phyloP scores from a whole-genome alignment of 371 early-diverging fungal species.

The Mucor sp. region DNA sequence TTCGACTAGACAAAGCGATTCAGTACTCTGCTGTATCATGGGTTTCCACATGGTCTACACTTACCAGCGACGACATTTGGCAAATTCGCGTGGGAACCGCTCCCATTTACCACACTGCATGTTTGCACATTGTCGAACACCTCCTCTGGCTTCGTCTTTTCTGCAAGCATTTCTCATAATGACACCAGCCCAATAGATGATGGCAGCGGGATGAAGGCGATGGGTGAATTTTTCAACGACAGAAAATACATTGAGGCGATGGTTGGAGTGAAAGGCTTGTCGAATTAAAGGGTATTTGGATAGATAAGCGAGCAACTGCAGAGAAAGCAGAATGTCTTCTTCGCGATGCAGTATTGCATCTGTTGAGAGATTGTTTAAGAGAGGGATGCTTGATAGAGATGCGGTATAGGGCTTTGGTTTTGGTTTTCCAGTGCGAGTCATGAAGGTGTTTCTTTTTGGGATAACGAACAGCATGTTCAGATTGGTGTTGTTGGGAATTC shows the following conservation, averaged over 20 bases:
- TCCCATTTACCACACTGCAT: slow-evolving; percentile 81
- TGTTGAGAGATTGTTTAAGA: slow-evolving; percentile 34
- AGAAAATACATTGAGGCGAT: slow-evolving; percentile 68
- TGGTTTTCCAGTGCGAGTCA: slow-evolving; percentile 20
- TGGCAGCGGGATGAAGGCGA: slow-evolving; percentile 65
- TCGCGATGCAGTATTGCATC: slow-evolving; percentile 70
- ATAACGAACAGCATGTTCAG: slow-evolving; percentile 16
- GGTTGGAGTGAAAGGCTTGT: slow-evolving; percentile 59
- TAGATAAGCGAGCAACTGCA: slow-evolving; percentile 83
- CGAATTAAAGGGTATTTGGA: slow-evolving; percentile 79
- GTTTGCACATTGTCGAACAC: slow-evolving; percentile 76
- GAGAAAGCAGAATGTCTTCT: slow-evolving; percentile 81
- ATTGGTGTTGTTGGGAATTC: background rate
- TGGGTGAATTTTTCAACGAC: slow-evolving; percentile 76
- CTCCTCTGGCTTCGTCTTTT: slow-evolving; percentile 72
- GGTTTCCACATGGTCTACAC: background rate
- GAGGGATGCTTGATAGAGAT: slow-evolving; percentile 24
- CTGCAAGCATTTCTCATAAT: slow-evolving; percentile 84
- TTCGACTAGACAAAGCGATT: slow-evolving; percentile 43
- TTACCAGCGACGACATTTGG: slow-evolving; percentile 77
- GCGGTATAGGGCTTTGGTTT: slow-evolving; percentile 29
- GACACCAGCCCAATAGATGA: slow-evolving; percentile 79
- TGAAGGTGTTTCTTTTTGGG: slow-evolving; percentile 32
- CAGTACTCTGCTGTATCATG: background rate
- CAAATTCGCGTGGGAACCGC: slow-evolving; percentile 73